These are phyloP conservation scores for Nakazawaea ishiwadae DNA, from an alignment of 805 yeast species.

Conservation along the genomic window DNA sequence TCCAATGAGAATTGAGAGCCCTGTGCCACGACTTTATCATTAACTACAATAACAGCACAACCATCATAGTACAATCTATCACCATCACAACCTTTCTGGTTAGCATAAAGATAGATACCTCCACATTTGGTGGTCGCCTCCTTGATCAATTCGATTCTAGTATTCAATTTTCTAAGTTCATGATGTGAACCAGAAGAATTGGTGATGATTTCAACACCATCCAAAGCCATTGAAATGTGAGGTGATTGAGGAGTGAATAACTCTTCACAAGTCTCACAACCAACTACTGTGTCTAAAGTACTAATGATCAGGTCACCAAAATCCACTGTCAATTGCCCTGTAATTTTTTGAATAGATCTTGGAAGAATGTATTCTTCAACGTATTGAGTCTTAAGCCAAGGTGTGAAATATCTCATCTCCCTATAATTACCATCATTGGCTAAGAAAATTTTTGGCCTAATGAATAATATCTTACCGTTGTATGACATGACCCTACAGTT, in stretches of 20 bases:
- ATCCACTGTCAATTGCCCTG: conserved; percentile 63
- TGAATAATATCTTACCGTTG: conserved; percentile 73
- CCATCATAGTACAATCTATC: conserved; percentile 97
- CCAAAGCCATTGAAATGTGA: conserved; percentile 84
- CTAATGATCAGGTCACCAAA: conserved; percentile 91
- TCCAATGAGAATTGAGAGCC: conserved; percentile 84
- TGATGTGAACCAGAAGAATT: conserved; percentile 98
- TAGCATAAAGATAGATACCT: conserved; percentile 88
- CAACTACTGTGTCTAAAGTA: conserved; percentile 82
- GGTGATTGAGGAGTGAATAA: conserved; percentile 95
- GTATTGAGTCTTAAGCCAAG: conserved; percentile 80
- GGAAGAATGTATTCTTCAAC: conserved; percentile 77
- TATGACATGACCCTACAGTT: conserved; percentile 85
- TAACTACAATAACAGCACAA: conserved; percentile 88
- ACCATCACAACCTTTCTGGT: conserved; percentile 98
- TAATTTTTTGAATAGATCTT: conserved; percentile 53
- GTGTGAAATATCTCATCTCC: conserved; percentile 95
- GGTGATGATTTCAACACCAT: conserved; percentile 96
- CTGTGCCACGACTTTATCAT: conserved; percentile 90
- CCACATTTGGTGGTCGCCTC: conserved; percentile 97
- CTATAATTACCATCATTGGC: conserved; percentile 98
- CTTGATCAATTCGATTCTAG: conserved; percentile 76
- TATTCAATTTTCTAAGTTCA: conserved; percentile 84
- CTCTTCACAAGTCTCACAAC: conserved; percentile 99
- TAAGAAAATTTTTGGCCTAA: conserved; percentile 87